These are phyloP conservation scores for Eleusine coracana DNA, from an alignment of 176 grass and related monocot genomes.

Conservation along the genomic window DNA sequence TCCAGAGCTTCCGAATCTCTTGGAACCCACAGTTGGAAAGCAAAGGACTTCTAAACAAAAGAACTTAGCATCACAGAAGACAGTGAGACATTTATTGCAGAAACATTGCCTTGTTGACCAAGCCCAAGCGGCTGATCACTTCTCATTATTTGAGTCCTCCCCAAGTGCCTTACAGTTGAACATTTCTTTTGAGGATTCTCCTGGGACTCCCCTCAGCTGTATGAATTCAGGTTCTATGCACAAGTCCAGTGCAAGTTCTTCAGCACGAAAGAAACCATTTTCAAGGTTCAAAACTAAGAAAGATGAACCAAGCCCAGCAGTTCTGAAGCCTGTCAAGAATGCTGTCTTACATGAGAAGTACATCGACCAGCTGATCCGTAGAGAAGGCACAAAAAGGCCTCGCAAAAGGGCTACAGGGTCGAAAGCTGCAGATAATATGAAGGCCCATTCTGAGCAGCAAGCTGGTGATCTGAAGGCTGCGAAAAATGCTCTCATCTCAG, in stretches of 20 bases:
- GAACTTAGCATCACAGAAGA: conserved; percentile 59
- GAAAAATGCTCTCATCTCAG: conserved; percentile 70
- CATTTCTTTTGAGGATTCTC: conserved; percentile 47
- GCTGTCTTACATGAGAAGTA: conserved; percentile 81
- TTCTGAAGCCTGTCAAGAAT: conserved; percentile 84
- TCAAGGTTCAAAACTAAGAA: conserved; percentile 40
- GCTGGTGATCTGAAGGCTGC: conserved; percentile 51
- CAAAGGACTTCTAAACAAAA: conserved; percentile 58
- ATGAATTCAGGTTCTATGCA: conserved; percentile 27
- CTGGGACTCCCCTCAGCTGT: conserved; percentile 48
- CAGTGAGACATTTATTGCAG: conserved; percentile 74
- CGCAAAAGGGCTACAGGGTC: conserved; percentile 31
- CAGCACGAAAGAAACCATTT: conserved; percentile 38
- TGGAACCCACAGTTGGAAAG: conserved; percentile 39
- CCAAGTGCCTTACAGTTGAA: conserved; percentile 44
- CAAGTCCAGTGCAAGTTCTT: conserved; percentile 46
- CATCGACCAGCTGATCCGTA: conserved; percentile 66
- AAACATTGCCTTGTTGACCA: conserved; percentile 65
- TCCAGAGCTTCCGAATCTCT: conserved; percentile 41
- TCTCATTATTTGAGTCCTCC: conserved; percentile 80
- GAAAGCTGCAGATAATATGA: conserved; percentile 26
- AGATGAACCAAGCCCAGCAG: conserved; percentile 53
- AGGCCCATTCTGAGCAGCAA: conserved; percentile 31
- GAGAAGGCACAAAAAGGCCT: conserved; percentile 63
- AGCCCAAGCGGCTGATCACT: conserved; percentile 70